These are phyloP conservation scores for Trichomonascaceae sp. DNA, from an alignment of 1,139 yeast species.

Conservation along the genomic window DNA sequence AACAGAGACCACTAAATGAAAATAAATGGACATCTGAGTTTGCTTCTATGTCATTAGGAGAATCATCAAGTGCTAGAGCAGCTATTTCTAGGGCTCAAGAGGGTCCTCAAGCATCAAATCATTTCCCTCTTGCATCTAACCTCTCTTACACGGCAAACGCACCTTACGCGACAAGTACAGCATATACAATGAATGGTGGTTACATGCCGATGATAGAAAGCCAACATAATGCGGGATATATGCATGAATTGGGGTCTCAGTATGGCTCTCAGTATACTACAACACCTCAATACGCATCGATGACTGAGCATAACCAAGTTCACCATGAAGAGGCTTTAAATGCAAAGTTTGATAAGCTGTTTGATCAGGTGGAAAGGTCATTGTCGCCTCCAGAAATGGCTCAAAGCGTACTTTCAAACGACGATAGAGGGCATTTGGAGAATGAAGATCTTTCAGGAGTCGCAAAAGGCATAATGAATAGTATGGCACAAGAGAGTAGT, in stretches of 20 bases:
- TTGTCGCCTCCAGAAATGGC: constrained; percentile 7
- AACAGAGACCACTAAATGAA: neutral
- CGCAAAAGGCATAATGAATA: constrained; percentile 28
- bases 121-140: neutral
- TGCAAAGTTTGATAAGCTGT: constrained; percentile 26
- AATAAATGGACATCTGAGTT: constrained; percentile 14
- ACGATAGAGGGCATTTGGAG: neutral
- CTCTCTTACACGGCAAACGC: neutral
- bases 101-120: constrained; percentile 1
- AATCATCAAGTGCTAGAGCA: neutral
- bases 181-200: neutral
- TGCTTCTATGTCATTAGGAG: constrained; percentile 11
- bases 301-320: constrained; percentile 24
- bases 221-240: neutral
- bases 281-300: constrained; percentile 13
- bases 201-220: neutral
- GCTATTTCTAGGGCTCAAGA: neutral
- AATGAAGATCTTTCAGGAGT: constrained; percentile 28
- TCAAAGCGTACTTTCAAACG: neutral
- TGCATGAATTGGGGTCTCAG: neutral
- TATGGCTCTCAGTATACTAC: neutral
- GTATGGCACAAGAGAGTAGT: constrained; percentile 17
- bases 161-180: neutral
- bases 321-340: constrained; percentile 20
- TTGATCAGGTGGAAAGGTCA: constrained; percentile 23